A percentile compares a stretch with the other conserved stretches of the same genome.
These are phyloP conservation scores for Globisporangium ultimum DNA, from an alignment of 352 stramenopile species.

Conservation along the genomic window DNA sequence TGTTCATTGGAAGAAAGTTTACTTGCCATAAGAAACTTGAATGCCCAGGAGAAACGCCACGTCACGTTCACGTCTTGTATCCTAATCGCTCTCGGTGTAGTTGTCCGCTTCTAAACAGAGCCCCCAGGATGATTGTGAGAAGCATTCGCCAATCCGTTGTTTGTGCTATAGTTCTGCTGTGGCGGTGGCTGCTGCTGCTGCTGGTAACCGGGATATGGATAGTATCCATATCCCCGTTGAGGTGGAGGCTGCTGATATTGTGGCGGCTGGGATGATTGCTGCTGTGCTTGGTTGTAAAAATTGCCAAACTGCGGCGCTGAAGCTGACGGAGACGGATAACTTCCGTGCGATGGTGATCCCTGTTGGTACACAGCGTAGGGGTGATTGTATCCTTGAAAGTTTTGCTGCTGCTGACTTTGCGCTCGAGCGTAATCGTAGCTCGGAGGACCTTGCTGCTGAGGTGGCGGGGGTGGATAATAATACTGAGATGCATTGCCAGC, in stretches of 20 bases:
- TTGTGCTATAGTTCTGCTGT: too few relatives aligned
- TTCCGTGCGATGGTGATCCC: conserved; percentile 19
- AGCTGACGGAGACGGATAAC: conserved; percentile 24
- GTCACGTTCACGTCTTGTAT: too few relatives aligned
- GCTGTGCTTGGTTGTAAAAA: conserved; percentile 35
- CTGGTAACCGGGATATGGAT: conserved; percentile 44
- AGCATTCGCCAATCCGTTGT: too few relatives aligned
- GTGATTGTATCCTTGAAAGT: conserved; percentile 17
- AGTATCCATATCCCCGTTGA: conserved; percentile 30
- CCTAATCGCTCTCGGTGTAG: too few relatives aligned
- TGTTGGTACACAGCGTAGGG: conserved; percentile 46
- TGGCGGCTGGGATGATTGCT: conserved; percentile 12
- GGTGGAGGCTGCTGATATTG: conserved; percentile 8
- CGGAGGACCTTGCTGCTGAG: conserved; percentile 15
- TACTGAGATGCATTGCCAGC: conserved; percentile 43
- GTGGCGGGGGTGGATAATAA: conserved; percentile 13
- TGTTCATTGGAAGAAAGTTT: too few relatives aligned
- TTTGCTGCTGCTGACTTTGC: conserved; percentile 27
- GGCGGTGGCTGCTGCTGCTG: too few relatives aligned
- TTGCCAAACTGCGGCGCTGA: conserved; percentile 36
- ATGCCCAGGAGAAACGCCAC: too few relatives aligned
- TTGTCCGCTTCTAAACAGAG: too few relatives aligned
- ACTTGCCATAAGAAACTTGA: too few relatives aligned
- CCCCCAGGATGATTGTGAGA: too few relatives aligned
- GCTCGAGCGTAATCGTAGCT: conserved; percentile 35